Evolutionary conservation across 495 filamentous ascomycete genomes (phyloP).

Genomic region (Penicillium egyptiacum): DNA sequence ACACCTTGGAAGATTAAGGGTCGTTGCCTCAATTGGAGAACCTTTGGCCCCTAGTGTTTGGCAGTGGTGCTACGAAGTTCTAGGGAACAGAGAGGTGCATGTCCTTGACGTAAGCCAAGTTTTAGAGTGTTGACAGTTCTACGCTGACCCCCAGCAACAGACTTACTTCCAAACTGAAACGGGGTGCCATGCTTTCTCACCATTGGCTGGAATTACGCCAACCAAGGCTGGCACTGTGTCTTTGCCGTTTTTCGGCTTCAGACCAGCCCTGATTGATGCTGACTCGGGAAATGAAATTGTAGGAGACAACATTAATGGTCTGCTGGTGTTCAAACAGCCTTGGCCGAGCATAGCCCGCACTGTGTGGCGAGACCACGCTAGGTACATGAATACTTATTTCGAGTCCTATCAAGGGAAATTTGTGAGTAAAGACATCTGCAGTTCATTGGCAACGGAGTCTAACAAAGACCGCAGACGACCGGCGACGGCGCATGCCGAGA

Average conservation of each 20-base stretch:
- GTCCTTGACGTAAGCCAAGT: too few species aligned
- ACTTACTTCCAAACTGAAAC: slow-evolving; percentile 63
- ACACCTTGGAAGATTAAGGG: slow-evolving; percentile 72
- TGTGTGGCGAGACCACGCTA: slow-evolving; percentile 83
- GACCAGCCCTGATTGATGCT: slow-evolving; percentile 86
- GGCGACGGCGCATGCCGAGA: slow-evolving; percentile 86
- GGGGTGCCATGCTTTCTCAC: slow-evolving; percentile 67
- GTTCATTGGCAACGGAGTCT: too few species aligned
- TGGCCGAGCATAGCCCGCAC: slow-evolving; percentile 93
- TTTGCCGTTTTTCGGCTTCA: slow-evolving; percentile 78
- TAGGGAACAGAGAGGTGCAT: slow-evolving; percentile 77
- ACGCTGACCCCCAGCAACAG: not conserved
- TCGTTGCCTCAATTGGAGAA: slow-evolving; percentile 84
- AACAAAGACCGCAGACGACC: slow-evolving; percentile 61
- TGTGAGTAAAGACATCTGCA: too few species aligned
- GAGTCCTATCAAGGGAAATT: slow-evolving; percentile 38
- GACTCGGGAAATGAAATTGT: slow-evolving; percentile 77
- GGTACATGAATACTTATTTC: slow-evolving; percentile 90
- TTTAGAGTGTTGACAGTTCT: too few species aligned
- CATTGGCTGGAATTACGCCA: slow-evolving; percentile 37
- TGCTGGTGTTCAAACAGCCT: slow-evolving; percentile 86
- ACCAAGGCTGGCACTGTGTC: slow-evolving; percentile 42
- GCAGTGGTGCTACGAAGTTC: slow-evolving; percentile 90
- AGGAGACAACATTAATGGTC: slow-evolving; percentile 89
- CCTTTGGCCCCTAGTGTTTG: slow-evolving; percentile 90